These are phyloP conservation scores for Caryopteris hybrid DNA, from an alignment of 305 asterid species.

Conservation along the genomic window DNA sequence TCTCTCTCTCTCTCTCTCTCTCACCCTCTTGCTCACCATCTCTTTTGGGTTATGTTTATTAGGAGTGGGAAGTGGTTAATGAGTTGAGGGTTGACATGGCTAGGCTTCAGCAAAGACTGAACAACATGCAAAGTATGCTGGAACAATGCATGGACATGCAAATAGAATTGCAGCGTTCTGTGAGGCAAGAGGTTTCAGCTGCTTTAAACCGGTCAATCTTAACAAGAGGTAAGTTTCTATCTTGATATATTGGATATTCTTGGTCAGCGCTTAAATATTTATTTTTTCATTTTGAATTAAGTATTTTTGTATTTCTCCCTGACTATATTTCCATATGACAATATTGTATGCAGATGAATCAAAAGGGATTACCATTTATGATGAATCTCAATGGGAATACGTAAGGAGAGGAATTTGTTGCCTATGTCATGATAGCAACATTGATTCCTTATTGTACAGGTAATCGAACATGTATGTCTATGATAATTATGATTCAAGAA, in stretches of 20 bases:
- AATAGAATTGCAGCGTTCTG: conserved; percentile 76
- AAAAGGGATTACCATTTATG: conserved; percentile 23
- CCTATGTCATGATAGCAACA: conserved; percentile 46
- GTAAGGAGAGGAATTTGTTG: conserved; percentile 84
- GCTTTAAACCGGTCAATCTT: conserved; percentile 59
- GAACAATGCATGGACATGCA: conserved; percentile 97
- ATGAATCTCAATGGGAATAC: conserved; percentile 52
- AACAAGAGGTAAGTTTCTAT: conserved; percentile 23
- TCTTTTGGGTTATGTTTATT: not conserved
- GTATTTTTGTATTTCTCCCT: not conserved
- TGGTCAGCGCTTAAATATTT: not conserved
- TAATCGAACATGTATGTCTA: conserved; percentile 7
- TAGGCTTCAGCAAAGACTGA: conserved; percentile 76
- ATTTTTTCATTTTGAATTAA: not conserved
- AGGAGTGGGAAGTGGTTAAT: conserved; percentile 82
- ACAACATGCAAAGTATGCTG: conserved; percentile 75
- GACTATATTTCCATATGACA: not conserved
- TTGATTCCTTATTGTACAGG: conserved; percentile 80
- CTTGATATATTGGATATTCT: not conserved
- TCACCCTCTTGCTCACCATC: not conserved
- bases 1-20: not conserved
- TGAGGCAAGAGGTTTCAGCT: conserved; percentile 87
- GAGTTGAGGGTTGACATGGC: conserved; percentile 79
- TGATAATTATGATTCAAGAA: not conserved
- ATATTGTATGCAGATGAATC: conserved; percentile 33